These are phyloP conservation scores for Avena sativa DNA, from an alignment of 176 grass and related monocot species.

Conservation along the genomic window DNA sequence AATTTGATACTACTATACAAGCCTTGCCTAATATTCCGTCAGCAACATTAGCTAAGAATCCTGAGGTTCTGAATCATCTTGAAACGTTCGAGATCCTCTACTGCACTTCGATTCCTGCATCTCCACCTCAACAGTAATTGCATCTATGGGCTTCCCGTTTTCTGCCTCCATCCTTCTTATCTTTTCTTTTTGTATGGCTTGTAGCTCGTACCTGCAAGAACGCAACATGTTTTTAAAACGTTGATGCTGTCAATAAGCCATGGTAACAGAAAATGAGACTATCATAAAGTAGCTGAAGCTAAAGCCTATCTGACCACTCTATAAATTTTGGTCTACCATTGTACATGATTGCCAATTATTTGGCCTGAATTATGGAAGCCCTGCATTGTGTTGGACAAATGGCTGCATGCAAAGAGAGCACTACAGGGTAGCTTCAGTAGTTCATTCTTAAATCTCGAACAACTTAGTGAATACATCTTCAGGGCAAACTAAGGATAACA, in stretches of 20 bases:
- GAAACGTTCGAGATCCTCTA: slow-evolving; percentile 41
- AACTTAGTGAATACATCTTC: slow-evolving; percentile 6
- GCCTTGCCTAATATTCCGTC: slow-evolving; percentile 34
- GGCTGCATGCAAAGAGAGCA: not conserved
- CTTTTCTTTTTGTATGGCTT: slow-evolving; percentile 80
- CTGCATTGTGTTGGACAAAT: not conserved
- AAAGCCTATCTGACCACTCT: not conserved
- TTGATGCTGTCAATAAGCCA: not conserved
- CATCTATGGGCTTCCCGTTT: slow-evolving; percentile 49
- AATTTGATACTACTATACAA: not conserved
- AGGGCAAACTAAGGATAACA: not conserved
- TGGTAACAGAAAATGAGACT: not conserved
- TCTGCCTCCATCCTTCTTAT: slow-evolving; percentile 63
- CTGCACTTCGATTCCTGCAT: slow-evolving; percentile 73
- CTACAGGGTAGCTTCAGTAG: not conserved
- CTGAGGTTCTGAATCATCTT: slow-evolving; percentile 46
- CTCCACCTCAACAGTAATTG: slow-evolving; percentile 73
- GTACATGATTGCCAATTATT: not conserved
- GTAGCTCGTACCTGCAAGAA: slow-evolving; percentile 73
- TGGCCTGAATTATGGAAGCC: not conserved
- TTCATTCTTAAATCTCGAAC: not conserved
- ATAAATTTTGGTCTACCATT: not conserved
- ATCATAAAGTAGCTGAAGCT: not conserved
- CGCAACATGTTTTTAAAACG: not conserved
- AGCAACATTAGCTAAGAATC: slow-evolving; percentile 38